Evolutionary conservation across 2,329 filamentous ascomycete genomes (phyloP), one percentile per base, ranked within the genome.

Genomic region (Venturia asperata): DNA sequence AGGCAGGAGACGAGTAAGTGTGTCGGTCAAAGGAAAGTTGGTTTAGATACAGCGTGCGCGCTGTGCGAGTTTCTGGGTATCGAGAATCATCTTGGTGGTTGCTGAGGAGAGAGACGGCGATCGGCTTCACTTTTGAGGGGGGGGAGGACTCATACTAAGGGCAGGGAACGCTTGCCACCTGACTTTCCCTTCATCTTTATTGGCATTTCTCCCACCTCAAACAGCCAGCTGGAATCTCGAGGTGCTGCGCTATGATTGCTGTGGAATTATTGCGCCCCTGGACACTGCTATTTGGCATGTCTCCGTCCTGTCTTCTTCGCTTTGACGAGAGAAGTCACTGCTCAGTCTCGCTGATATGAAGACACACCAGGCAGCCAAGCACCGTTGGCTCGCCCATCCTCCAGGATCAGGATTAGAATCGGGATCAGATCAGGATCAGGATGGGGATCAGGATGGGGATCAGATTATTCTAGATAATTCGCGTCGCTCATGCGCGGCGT

Each of bases 211-310:
- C 10, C n/a, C 45, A 49, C n/a, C 7, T 49, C 45, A 52, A 27
- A 52, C 47, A 27, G 2, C 11, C 21, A 30, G 21, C 24, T 52
- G 19, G 17, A 27, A 49, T 27, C 3, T 15, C 3, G 39, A 41
- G 15, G 15, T 10, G 39, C 39, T 41, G 39, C 39, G 15, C 39
- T 15, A 15, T 47, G 45, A 47, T 9, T 47, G 45, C 45, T 47
- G 45, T 41, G 39, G 6, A n/a, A 47, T 9, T 47, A 24, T 17
- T 7, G 13, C 30, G 27, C 15, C 30, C n/a, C 30, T 47, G 1
- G 52, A 19, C 30, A 7, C 15, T 55, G 13, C 52, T 56, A 56
- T 58, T 58, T 58, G 52, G 52, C 52, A 58, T 58, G 52, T 58
- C 37, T 58, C 27, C 27, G 37, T 58, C 52, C 6, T 58, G 49